A percentile compares a stretch with the other conserved stretches of the same genome.
These are phyloP conservation scores for Closterium sp. DNA, from an alignment of 139 green algal genomes.

Conservation along the genomic window DNA sequence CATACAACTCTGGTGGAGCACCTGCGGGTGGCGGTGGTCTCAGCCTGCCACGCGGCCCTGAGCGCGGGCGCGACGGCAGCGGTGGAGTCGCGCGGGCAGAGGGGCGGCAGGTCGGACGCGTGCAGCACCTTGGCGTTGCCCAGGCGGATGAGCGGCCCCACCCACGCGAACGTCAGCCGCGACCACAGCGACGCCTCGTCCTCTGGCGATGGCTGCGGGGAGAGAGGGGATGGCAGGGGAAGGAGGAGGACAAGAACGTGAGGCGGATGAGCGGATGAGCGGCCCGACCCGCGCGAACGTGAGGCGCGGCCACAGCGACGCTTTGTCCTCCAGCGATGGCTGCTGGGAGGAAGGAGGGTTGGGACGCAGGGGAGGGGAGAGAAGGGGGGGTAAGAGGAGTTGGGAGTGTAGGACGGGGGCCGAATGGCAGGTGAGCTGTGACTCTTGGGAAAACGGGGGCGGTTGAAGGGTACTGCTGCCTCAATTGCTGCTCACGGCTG, in stretches of 20 bases:
- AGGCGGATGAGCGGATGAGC: conserved; percentile 5
- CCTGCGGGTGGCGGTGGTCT: neutral
- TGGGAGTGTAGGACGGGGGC: neutral
- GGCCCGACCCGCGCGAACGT: too few species aligned
- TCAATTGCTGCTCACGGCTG: too few species aligned
- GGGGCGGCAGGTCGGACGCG: conserved; percentile 23
- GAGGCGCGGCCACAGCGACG: too few species aligned
- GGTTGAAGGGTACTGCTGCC: neutral
- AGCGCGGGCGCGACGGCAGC: neutral
- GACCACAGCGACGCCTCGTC: conserved; percentile 16
- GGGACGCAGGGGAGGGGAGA: neutral
- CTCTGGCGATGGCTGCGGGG: conserved; percentile 17
- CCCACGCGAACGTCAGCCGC: conserved; percentile 23
- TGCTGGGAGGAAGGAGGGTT: neutral
- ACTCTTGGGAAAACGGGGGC: neutral
- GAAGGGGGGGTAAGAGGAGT: neutral
- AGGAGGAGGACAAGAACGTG: neutral
- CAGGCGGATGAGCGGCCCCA: conserved; percentile 26
- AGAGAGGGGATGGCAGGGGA: conserved; percentile 3
- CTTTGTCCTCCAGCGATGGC: too few species aligned
- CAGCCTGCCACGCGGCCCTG: neutral
- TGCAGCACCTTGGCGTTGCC: conserved; percentile 36
- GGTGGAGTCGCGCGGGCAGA: conserved; percentile 3
- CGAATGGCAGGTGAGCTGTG: neutral
- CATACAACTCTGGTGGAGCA: neutral